These are phyloP conservation scores for Lipomyces mesembrius DNA, from an alignment of 805 yeast genomes.

Conservation along the genomic window DNA sequence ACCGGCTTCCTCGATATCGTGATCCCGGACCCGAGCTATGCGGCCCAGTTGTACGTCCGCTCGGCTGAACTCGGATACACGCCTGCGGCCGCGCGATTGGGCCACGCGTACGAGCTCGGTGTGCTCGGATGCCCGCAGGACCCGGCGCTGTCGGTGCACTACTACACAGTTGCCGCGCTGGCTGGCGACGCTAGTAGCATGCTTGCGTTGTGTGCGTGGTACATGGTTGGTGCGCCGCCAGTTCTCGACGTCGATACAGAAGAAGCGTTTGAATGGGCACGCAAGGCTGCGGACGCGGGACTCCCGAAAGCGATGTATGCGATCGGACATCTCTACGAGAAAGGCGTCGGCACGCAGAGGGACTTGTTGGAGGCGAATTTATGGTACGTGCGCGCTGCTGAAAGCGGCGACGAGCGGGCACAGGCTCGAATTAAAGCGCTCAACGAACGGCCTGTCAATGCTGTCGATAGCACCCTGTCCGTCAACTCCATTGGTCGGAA, in stretches of 20 bases:
- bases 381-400: slow-evolving; percentile 80
- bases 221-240: slow-evolving; percentile 88
- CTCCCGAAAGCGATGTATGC: slow-evolving; percentile 84
- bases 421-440: slow-evolving; percentile 41
- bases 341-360: slow-evolving; percentile 81
- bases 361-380: slow-evolving; percentile 61
- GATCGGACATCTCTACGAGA: slow-evolving; percentile 79
- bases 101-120: slow-evolving; percentile 83
- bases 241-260: slow-evolving; percentile 72
- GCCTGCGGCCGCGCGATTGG: slow-evolving; percentile 78
- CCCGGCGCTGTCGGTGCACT: slow-evolving; percentile 83
- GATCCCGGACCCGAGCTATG: slow-evolving; percentile 80
- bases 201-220: slow-evolving; percentile 97
- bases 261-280: slow-evolving; percentile 96
- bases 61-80: slow-evolving; percentile 88
- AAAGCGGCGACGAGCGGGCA: slow-evolving; percentile 60
- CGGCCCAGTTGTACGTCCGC: slow-evolving; percentile 81
- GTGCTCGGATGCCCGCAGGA: slow-evolving; percentile 70
- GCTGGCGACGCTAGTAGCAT: slow-evolving; percentile 87
- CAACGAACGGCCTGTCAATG: slow-evolving; percentile 16
- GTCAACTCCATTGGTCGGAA: neutral
- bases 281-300: slow-evolving; percentile 76
- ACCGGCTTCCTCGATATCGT: slow-evolving; percentile 85
- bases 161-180: slow-evolving; percentile 87
- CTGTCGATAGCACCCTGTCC: neutral